Evolutionary conservation across 331 rosid species (phyloP), one percentile per base, ranked within the genome.

Genomic region (Dryas integrifolia): DNA sequence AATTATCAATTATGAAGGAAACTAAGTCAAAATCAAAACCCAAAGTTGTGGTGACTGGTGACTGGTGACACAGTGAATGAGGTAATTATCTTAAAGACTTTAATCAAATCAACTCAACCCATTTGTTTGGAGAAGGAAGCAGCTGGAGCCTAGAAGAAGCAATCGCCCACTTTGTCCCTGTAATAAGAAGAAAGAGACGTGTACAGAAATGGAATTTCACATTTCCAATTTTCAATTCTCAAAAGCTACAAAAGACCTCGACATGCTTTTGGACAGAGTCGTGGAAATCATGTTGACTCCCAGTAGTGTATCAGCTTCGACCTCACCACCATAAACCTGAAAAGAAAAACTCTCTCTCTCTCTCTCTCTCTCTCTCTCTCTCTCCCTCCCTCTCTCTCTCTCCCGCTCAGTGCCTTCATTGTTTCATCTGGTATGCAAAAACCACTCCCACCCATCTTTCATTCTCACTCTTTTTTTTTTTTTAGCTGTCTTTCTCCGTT

Each of bases 171-270:
- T 9, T 30, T 45, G 38, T 58, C 67, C 18, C 75, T 46, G 76
- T 72, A 58, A 72, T 46, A 46, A 58, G 15, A 46, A 70, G 21
- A 26, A 72, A 55, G 21, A 45, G 7, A 57, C 2, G 7, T 73
- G 88, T 67, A 53, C 86, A 3, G 0, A n/a, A 75, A 46, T 67
- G 90, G 85, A 80, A 85, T 43, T 83, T 40, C 72, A 21, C 26
- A 26, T 4, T 14, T 2, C 43, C 52, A 67, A 5, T 59, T 59
- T 35, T 59, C 45, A 38, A 13, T 14, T 72, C 90, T 81, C 71
- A 86, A 85, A 84, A 85, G 78, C 86, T 83, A 81, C 86, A 81
- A 81, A 83, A 74, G 77, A 80, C 88, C 85, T 76, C 76, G 84
- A 87, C 89, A 73, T 84, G 87, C 89, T 80, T 82, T 87, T 69